A percentile compares a stretch with the other conserved stretches of the same genome.
Conservation (phyloP, 768 basidiomycete genomes). For the Rhizopogon vesiculosus region DNA sequence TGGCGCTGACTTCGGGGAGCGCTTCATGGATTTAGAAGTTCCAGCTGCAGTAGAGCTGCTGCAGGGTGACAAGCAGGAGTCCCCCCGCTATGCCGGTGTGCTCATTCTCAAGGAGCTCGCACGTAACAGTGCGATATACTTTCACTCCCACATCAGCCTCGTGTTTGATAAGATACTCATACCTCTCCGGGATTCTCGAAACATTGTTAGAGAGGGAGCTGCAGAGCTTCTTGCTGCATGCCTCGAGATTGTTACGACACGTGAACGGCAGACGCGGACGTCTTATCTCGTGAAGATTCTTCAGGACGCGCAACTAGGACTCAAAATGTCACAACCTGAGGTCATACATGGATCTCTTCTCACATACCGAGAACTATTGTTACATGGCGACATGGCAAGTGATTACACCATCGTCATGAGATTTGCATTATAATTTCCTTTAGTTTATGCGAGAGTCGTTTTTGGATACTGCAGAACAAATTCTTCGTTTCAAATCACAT, state of each 20-base stretch:
- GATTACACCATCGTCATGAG: neutral
- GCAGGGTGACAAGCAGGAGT: constrained; percentile 70
- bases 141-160: constrained; percentile 81
- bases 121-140: constrained; percentile 79
- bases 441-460: constrained; percentile 90
- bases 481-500: constrained; percentile 83
- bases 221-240: constrained; percentile 92
- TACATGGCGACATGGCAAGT: constrained; percentile 92
- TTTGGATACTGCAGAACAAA: constrained; percentile 82
- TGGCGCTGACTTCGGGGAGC: constrained; percentile 78
- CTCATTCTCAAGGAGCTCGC: constrained; percentile 93
- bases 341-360: constrained; percentile 89
- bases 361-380: constrained; percentile 85
- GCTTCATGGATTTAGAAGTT: constrained; percentile 88
- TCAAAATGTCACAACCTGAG: constrained; percentile 79
- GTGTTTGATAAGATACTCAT: constrained; percentile 93
- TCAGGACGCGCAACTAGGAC: constrained; percentile 78
- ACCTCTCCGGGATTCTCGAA: constrained; percentile 82
- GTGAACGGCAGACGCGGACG: constrained; percentile 64
- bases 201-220: constrained; percentile 89
- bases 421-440: neutral
- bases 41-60: constrained; percentile 78
- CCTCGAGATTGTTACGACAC: constrained; percentile 76
- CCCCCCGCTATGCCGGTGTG: constrained; percentile 88
- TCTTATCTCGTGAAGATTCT: constrained; percentile 78